These are phyloP conservation scores for Ophiostoma ips DNA, from an alignment of 2,329 filamentous ascomycete genomes.

Conservation along the genomic window DNA sequence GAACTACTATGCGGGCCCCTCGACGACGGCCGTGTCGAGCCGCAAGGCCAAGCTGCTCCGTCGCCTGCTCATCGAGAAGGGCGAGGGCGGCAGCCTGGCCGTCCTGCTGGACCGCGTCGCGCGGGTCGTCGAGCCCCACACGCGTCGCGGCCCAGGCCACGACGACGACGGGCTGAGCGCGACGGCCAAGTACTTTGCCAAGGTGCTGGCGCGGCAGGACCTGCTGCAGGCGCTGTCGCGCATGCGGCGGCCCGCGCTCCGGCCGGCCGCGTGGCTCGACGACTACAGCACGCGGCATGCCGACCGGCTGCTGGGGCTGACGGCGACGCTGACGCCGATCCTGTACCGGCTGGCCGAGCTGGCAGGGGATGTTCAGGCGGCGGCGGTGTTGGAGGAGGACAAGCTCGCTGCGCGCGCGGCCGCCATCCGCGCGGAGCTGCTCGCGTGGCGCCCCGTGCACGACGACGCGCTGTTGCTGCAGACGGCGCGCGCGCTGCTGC, in stretches of 20 bases:
- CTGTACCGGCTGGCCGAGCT: conserved; percentile 9
- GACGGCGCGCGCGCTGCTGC: conserved; percentile 8
- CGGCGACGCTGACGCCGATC: conserved; percentile 8
- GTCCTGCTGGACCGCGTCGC: conserved; percentile 12
- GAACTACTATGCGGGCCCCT: conserved; percentile 8
- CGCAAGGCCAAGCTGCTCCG: conserved; percentile 9
- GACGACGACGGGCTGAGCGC: conserved; percentile 8
- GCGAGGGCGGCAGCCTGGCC: conserved; percentile 8
- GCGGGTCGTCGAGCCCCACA: conserved; percentile 9
- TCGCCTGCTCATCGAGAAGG: conserved; percentile 9
- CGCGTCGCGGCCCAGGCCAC: conserved; percentile 5
- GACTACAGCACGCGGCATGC: conserved; percentile 9
- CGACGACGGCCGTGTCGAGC: background rate
- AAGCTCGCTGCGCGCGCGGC: conserved; percentile 7
- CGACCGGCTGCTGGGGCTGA: conserved; percentile 11
- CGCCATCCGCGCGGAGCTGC: conserved; percentile 8
- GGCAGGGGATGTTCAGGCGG: conserved; percentile 11
- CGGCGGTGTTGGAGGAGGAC: background rate
- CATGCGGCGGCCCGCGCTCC: conserved; percentile 11
- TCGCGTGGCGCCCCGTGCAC: conserved; percentile 11
- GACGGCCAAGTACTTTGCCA: conserved; percentile 11
- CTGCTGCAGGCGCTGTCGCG: conserved; percentile 9
- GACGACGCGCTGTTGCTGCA: conserved; percentile 8
- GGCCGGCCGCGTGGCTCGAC: conserved; percentile 11
- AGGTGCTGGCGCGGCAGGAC: conserved; percentile 12